Base-by-base conservation (phyloP, 164 flowering plant genomes). In the Magnolia officinalis region DNA sequence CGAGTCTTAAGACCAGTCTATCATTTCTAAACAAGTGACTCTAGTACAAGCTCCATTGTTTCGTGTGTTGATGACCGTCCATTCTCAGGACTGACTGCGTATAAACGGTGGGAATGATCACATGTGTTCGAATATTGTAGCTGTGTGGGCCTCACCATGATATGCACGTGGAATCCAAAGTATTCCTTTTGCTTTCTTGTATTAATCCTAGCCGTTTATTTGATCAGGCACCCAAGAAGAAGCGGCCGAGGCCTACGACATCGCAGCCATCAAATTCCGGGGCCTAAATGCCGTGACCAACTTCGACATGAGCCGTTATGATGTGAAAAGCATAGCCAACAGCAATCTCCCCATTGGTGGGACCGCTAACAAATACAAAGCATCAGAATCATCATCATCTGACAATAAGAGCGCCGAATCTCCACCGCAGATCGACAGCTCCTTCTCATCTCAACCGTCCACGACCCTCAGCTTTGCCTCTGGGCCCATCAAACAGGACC, bases 201-300 rank as follows among this genome's bases (percentile, higher is more conserved):
- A 5, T 37, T 37, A 37, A 37, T 37, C 45, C 45, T 37, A 37
- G 45, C 45, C 45, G 45, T 37, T 37, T 37, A 37, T 37, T 5
- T 55, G 50, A 55, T 67, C 77, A 92, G 97, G 88, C 77, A 92
- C 97, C 1, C 90, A 92, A 76, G 97, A 92, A 68, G 97, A 92
- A 84, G 97, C 97, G 6, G 97, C 97, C 0, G 97, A 92, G 79
- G 97, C 97, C 3, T 92, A 92, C 74, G 97, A 91, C 84, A 91
- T 92, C 20, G 97, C 97, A 0, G 97, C 97, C 4, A 90, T 92
- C 20, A 92, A 92, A 51, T 92, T 92, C 84, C 74, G 95, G 63
- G 97, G 97, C 55, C 85, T 89, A 2, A 92, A 90, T 68, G 94
- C 97, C 0, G 97, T 92, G 23, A 92, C 97, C 11, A 92, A 92